Evolutionary conservation across 2,329 filamentous ascomycete genomes (phyloP), one percentile per base, ranked within the genome.

Genomic region (Hymenotorrendiella dingleyae): DNA sequence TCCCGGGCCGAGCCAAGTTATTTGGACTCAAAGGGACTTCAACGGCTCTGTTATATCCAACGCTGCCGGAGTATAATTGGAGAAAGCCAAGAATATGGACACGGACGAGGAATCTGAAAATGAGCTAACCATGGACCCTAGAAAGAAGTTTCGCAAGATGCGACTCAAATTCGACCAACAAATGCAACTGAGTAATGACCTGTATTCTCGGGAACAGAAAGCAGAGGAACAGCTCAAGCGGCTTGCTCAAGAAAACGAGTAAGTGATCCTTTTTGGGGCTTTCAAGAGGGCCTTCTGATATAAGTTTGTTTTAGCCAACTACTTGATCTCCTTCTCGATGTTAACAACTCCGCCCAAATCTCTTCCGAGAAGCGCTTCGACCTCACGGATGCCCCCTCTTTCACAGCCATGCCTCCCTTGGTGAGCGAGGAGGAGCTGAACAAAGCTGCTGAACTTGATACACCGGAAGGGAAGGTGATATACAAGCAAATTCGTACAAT

Each of bases 71-170:
- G n/a, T n/a, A n/a, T n/a, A n/a, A n/a, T n/a, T n/a, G n/a, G n/a
- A n/a, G n/a, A n/a, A n/a, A n/a, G n/a, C n/a, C n/a, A n/a, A n/a
- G n/a, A n/a, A n/a, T n/a, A n/a, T n/a, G n/a, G n/a, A n/a, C n/a
- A n/a, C n/a, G n/a, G n/a, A 14, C 5, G 74, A 68, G 7, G n/a
- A 19, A 22, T 42, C 36, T 16, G 12, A 40, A 82, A 11, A 27
- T 19, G 20, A 34, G 41, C 55, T 61, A 52, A 60, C 36, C 38
- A 44, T 42, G 36, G 16, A 78, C 59, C 84, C 79, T 73, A 88
- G 86, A 76, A 94, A 95, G 69, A 98, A 98, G 72, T 98, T 94
- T 65, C 84, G 85, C 57, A 94, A 94, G 74, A 86, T 93, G 80
- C 82, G 84, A 66, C 74, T 84, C 62, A 71, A 74, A 21, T 94